Conservation (phyloP, 208 protist genomes). For the Blastocrithidia nonstop region DNA sequence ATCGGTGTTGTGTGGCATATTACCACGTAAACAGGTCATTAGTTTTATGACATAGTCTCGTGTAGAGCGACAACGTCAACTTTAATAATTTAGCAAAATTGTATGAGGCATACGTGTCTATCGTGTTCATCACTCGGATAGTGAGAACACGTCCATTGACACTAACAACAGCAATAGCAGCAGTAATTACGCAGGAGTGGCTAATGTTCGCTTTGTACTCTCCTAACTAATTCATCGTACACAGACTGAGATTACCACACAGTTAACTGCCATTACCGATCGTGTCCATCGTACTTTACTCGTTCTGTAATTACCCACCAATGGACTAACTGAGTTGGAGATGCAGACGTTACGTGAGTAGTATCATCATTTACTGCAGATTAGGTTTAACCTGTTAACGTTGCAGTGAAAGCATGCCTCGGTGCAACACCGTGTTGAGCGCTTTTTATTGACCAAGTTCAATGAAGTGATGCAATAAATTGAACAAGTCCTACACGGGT, state of each 20-base stretch:
- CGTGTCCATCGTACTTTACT: too few relatives aligned
- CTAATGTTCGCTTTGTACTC: constrained; percentile 5
- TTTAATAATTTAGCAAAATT: constrained; percentile 75
- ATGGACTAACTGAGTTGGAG: constrained; percentile 9
- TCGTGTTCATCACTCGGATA: too few relatives aligned
- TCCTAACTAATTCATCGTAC: too few relatives aligned
- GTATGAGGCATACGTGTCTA: constrained; percentile 82
- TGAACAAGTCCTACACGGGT: too few relatives aligned
- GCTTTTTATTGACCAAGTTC: background rate
- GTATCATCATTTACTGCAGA: constrained; percentile 57
- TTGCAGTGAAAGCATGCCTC: constrained; percentile 23
- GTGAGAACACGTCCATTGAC: too few relatives aligned
- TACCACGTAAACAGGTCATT: constrained; percentile 41
- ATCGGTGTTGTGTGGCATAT: constrained; percentile 43
- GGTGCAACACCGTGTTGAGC: constrained; percentile 14
- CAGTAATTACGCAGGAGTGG: constrained; percentile 26
- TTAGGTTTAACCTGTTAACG: constrained; percentile 27
- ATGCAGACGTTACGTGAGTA: constrained; percentile 25
- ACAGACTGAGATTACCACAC: too few relatives aligned
- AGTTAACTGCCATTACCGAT: too few relatives aligned
- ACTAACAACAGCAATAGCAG: constrained; percentile 46
- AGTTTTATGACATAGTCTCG: constrained; percentile 54
- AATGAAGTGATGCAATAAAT: too few relatives aligned
- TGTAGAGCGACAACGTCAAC: constrained; percentile 52
- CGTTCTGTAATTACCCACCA: constrained; percentile 42